Base-by-base conservation (phyloP, 768 basidiomycete genomes). In the Leucocoprinus birnbaumii region DNA sequence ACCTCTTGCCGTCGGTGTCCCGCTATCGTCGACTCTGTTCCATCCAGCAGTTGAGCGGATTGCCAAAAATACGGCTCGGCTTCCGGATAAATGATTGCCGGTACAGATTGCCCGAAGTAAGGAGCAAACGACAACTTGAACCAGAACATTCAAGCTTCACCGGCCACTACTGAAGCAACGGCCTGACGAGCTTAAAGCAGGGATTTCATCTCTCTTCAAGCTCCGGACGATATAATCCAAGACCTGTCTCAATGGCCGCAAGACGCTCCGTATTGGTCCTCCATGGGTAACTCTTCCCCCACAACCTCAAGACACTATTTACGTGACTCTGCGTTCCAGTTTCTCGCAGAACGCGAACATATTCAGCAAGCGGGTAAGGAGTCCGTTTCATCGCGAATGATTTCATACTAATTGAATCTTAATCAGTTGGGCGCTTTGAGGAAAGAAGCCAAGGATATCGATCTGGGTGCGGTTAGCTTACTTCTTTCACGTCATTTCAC, bases 281-380 rank as follows among this genome's bases (percentile, higher is more conserved):
- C 19, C 77, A 79, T 61, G 77, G 77, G 76, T 76, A 48, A 56
- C 68, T 55, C 31, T n/a, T n/a, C 27, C 26, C 38, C 40, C 22
- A 49, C 46, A 18, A 55, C 38, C 26, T 46, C 26, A 54, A 7
- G 31, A 34, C 34, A 34, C 35, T 16, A 37, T 38, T 8, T 25
- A 16, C n/a, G n/a, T n/a, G n/a, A n/a, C 22, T 46, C 14, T 24
- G 24, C 37, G 19, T 51, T 21, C 21, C 57, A 88, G 88, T n/a
- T 86, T 82, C 62, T 78, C 86, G 9, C 89, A 91, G 67, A 91
- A 87, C 61, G 86, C 79, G 7, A 71, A 57, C 24, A 79, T 88
- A 53, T 86, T 89, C 66, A 85, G 79, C 67, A 90, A 87, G 72
- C 76, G 86, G 62, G 89, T 89, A 57, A 68, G 80, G 44, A 25